Conservation (phyloP, 2,329 filamentous ascomycete species). For the Tolypocladium endophyticum region DNA sequence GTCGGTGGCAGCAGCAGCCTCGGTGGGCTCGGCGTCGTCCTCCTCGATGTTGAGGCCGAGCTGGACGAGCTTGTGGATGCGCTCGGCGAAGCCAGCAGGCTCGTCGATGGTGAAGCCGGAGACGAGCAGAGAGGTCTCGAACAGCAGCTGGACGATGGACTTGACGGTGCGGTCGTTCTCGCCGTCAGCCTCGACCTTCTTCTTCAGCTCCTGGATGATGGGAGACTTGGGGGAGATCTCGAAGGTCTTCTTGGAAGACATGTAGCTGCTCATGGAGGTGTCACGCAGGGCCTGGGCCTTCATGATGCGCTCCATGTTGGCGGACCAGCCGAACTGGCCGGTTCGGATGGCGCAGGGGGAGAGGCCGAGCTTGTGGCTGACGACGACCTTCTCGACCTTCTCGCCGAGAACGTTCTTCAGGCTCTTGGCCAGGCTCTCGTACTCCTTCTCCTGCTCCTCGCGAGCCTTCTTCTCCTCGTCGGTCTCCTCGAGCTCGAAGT, state of each 20-base stretch:
- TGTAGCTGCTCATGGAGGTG: conserved; percentile 99
- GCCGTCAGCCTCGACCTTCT: conserved; percentile 94
- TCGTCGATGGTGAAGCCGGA: conserved; percentile 99
- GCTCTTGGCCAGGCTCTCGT: conserved; percentile 83
- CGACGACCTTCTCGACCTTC: conserved; percentile 99
- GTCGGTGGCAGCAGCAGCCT: conserved; percentile 47
- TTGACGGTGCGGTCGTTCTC: conserved; percentile 99
- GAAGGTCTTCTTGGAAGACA: conserved; percentile 99
- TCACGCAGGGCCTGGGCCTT: conserved; percentile 99
- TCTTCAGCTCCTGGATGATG: conserved; percentile 98
- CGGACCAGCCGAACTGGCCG: conserved; percentile 98
- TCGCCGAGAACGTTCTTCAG: conserved; percentile 99
- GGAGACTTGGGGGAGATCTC: conserved; percentile 98
- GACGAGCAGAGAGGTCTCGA: conserved; percentile 96
- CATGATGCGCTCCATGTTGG: conserved; percentile 99
- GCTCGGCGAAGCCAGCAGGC: conserved; percentile 94
- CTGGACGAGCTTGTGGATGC: conserved; percentile 99
- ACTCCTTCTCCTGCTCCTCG: conserved; percentile 98
- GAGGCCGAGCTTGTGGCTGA: conserved; percentile 92
- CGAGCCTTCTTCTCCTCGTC: conserved; percentile 97
- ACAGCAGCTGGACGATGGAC: conserved; percentile 96
- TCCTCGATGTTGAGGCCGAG: conserved; percentile 97
- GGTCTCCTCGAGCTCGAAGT: conserved; percentile 99
- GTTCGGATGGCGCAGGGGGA: conserved; percentile 98
- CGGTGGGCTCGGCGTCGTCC: conserved; percentile 56